A percentile compares a stretch with the other conserved stretches of the same genome.
Evolutionary conservation across 1,139 yeast species (phyloP).

Genomic region (Maudiozyma humilis): DNA sequence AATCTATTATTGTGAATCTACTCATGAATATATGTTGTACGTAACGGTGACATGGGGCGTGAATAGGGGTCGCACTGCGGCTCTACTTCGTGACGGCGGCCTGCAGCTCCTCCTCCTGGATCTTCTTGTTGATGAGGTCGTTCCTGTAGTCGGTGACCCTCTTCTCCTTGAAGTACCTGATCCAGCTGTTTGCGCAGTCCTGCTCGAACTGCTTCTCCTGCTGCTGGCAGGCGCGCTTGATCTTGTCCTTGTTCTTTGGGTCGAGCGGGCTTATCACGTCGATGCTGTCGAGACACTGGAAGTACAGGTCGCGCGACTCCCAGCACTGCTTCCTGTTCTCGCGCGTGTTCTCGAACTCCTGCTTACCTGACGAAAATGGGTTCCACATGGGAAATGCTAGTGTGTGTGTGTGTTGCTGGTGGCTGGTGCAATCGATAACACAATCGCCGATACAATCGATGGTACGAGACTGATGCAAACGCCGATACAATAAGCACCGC

Average conservation of each 20-base stretch:
- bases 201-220: slow-evolving; percentile 42
- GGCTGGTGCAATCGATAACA: too few relatives aligned
- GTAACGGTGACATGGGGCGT: not conserved
- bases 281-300: slow-evolving; percentile 49
- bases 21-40: not conserved
- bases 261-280: slow-evolving; percentile 44
- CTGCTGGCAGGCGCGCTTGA: slow-evolving; percentile 37
- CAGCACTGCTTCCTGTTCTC: slow-evolving; percentile 53
- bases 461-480: too few relatives aligned
- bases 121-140: slow-evolving; percentile 23
- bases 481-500: too few relatives aligned
- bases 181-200: slow-evolving; percentile 62
- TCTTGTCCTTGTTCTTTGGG: slow-evolving; percentile 27
- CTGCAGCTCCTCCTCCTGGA: not conserved
- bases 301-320: slow-evolving; percentile 56
- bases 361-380: slow-evolving; percentile 12
- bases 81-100: not conserved
- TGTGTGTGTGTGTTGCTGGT: too few relatives aligned
- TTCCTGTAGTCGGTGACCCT: slow-evolving; percentile 50
- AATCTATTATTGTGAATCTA: not conserved
- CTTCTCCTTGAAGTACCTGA: slow-evolving; percentile 59
- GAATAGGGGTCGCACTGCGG: not conserved
- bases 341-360: slow-evolving; percentile 34
- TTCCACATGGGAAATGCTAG: slow-evolving; percentile 5
- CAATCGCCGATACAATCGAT: too few relatives aligned